Evolutionary conservation across 2,329 filamentous ascomycete species (phyloP), one percentile per base, ranked within the genome.

Genomic region (Penicillium psychrosexuale): DNA sequence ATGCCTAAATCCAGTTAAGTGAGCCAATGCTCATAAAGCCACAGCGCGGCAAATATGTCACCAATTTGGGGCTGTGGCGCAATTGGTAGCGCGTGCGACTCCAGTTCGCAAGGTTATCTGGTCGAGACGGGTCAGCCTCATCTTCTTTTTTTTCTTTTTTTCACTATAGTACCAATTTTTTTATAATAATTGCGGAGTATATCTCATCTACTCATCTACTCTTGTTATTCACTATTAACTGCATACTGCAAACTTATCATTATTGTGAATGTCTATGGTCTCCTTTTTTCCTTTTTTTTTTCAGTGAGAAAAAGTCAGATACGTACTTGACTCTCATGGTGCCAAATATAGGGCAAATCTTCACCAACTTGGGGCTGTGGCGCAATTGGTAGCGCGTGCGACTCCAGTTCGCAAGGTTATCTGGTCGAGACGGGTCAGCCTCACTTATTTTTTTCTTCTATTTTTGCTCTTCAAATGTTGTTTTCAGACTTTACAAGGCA

Each of bases 341-440:
- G 13, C 49, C n/a, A 9, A 24, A 15, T 33, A 13, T 9, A 13
- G 30, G n/a, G 31, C 12, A 17, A 17, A 34, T 22, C 22, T 31
- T 47, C 11, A 33, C 19, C 8, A 24, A 17, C 19, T 31, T 47
- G 30, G 24, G 30, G 34, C 34, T 36, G 34, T 36, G 46, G 33
- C 46, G 31, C 33, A 48, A 38, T 30, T n/a, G 39, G 39, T 43
- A 43, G 39, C 42, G 43, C 43, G 43, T 33, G 28, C 30, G 28
- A 33, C 43, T 45, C 43, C 30, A 33, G 43, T 45, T 45, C 43
- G 43, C 43, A 45, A 45, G 43, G 30, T 33, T 45, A 45, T 45
- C 43, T 13, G 28, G 12, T 45, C 30, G 8, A 45, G 11, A 15
- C 39, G 39, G 39, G 39, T 42, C 39, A 42, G 39, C 39, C 39